phyloP scores from a whole-genome alignment of 495 filamentous ascomycete genomes.

The Cercophora newfieldiana region DNA sequence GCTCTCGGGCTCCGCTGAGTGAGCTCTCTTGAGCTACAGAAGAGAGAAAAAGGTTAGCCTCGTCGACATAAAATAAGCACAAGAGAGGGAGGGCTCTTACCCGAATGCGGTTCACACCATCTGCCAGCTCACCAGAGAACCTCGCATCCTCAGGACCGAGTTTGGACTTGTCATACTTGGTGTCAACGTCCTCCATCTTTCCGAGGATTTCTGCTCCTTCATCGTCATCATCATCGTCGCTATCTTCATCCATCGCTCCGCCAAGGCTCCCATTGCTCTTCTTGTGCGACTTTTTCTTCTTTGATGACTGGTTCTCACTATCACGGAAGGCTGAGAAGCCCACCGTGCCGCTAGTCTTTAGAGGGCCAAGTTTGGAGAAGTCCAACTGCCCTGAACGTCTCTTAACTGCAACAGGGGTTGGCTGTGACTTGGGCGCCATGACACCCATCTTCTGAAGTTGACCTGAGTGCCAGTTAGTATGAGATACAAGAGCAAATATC shows the following conservation, averaged over 20 bases:
- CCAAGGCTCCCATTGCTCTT: conserved; percentile 51
- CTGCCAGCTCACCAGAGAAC: conserved; percentile 81
- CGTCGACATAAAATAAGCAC: neutral
- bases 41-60: conserved; percentile 23
- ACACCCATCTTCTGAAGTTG: conserved; percentile 96
- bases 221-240: conserved; percentile 74
- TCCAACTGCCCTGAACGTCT: conserved; percentile 76
- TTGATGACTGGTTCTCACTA: conserved; percentile 46
- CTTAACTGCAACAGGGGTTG: conserved; percentile 58
- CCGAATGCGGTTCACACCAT: conserved; percentile 89
- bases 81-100: conserved; percentile 57
- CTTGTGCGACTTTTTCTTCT: conserved; percentile 57
- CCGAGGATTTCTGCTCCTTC: conserved; percentile 63
- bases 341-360: conserved; percentile 78
- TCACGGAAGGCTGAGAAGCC: conserved; percentile 93
- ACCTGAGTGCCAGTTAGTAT: conserved; percentile 49
- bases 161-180: conserved; percentile 64
- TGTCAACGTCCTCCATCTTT: conserved; percentile 73
- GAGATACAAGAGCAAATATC: neutral
- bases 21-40: conserved; percentile 85
- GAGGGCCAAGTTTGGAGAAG: conserved; percentile 78
- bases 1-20: conserved; percentile 75
- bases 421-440: conserved; percentile 60
- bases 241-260: conserved; percentile 51
- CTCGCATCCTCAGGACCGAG: conserved; percentile 72